Evolutionary conservation across 345 rosid species (phyloP).

Genomic region (Lumnitzera littorea): DNA sequence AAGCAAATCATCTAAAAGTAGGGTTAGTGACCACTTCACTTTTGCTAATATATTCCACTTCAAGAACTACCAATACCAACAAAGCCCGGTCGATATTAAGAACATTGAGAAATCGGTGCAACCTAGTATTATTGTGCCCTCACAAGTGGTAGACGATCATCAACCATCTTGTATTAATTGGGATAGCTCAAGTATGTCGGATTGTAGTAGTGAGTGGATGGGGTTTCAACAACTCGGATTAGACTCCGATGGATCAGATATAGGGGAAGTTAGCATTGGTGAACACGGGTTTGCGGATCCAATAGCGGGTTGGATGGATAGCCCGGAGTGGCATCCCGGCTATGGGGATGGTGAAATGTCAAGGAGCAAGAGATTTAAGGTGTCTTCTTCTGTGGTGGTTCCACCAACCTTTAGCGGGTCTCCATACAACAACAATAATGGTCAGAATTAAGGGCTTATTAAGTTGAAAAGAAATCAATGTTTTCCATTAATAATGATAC

Average conservation of each 20-base stretch:
- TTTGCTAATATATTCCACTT: constrained; percentile 57
- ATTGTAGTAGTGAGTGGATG: constrained; percentile 45
- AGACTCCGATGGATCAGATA: constrained; percentile 49
- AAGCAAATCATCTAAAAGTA: constrained; percentile 37
- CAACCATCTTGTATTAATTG: constrained; percentile 19
- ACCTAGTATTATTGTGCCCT: constrained; percentile 53
- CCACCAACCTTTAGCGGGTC: constrained; percentile 50
- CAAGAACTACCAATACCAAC: constrained; percentile 24
- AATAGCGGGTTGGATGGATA: constrained; percentile 36
- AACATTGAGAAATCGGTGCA: constrained; percentile 52
- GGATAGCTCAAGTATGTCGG: constrained; percentile 53
- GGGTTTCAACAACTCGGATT: constrained; percentile 42
- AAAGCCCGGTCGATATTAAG: constrained; percentile 30
- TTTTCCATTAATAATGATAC: too few relatives aligned
- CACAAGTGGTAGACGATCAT: constrained; percentile 8
- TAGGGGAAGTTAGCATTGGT: constrained; percentile 22
- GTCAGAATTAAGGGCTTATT: neutral
- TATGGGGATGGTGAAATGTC: constrained; percentile 20
- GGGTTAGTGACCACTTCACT: constrained; percentile 63
- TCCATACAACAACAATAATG: constrained; percentile 4
- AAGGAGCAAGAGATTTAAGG: constrained; percentile 59
- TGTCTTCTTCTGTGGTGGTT: constrained; percentile 48
- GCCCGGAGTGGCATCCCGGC: constrained; percentile 32
- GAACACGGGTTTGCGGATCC: constrained; percentile 18
- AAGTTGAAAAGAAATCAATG: too few relatives aligned